Conservation (phyloP, 805 yeast genomes). For the Candida golubevii region DNA sequence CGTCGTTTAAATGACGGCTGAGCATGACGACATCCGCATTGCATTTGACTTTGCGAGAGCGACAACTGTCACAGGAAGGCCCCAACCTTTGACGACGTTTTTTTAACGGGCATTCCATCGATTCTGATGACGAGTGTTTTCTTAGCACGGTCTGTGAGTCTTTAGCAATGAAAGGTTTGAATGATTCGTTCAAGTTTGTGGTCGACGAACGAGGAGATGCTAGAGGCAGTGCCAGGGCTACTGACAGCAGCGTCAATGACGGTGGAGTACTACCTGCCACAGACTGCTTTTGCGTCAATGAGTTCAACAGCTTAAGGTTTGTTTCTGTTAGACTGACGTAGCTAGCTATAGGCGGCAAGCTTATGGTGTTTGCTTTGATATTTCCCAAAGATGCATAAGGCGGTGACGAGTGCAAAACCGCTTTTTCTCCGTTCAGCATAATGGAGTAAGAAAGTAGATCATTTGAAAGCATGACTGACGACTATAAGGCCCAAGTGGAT, state of each 20-base stretch:
- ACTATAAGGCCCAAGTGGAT: too few relatives aligned
- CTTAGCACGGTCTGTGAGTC: too few relatives aligned
- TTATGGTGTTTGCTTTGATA: conserved; percentile 5
- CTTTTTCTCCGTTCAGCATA: conserved; percentile 28
- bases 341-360: conserved; percentile 16
- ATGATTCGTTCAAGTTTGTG: neutral
- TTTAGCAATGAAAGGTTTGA: neutral
- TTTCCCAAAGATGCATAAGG: conserved; percentile 14
- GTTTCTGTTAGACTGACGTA: conserved; percentile 17
- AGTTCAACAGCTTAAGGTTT: conserved; percentile 18
- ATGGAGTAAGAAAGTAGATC: conserved; percentile 39
- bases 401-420: conserved; percentile 14
- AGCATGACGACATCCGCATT: conserved; percentile 56
- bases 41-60: conserved; percentile 67
- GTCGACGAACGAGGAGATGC: conserved; percentile 13
- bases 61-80: conserved; percentile 70
- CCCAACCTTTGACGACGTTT: conserved; percentile 63
- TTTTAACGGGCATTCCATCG: conserved; percentile 1
- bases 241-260: conserved; percentile 18
- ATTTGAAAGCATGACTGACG: conserved; percentile 12
- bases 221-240: conserved; percentile 19
- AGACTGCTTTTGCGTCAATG: conserved; percentile 6
- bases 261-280: conserved; percentile 12
- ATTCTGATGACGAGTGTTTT: too few relatives aligned
- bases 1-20: conserved; percentile 14